These are phyloP conservation scores for Penstemon barbatus DNA, from an alignment of 257 asterid species.

Conservation along the genomic window DNA sequence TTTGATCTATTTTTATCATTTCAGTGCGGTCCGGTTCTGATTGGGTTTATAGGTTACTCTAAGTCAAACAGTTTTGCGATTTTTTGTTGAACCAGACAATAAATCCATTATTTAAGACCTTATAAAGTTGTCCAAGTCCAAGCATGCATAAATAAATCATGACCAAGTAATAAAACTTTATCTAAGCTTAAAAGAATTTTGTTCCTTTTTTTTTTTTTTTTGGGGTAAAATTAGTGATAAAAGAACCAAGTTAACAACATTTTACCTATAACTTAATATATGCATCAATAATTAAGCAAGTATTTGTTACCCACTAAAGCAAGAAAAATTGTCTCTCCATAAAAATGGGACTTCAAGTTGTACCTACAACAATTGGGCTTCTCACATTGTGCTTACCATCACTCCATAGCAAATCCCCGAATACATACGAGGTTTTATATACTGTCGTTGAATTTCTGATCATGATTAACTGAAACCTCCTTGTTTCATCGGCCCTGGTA, in stretches of 20 bases:
- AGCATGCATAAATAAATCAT: too few relatives aligned
- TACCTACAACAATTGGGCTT: conserved; percentile 22
- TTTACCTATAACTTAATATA: not conserved
- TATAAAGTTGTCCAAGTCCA: too few relatives aligned
- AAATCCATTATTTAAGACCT: too few relatives aligned
- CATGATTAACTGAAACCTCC: conserved; percentile 27
- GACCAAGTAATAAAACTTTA: too few relatives aligned
- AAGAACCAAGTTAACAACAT: not conserved
- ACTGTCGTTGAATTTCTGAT: not conserved
- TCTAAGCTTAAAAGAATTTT: too few relatives aligned
- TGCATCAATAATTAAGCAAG: not conserved
- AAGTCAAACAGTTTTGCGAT: too few relatives aligned
- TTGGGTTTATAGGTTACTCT: too few relatives aligned
- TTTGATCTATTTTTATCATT: too few relatives aligned
- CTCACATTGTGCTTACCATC: conserved; percentile 32
- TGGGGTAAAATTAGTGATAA: too few relatives aligned
- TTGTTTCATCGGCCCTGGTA: conserved; percentile 26
- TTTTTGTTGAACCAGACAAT: too few relatives aligned
- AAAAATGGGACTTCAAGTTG: not conserved
- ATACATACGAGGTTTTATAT: not conserved
- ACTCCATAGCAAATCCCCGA: conserved; percentile 29
- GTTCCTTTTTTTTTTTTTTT: too few relatives aligned
- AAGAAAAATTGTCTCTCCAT: not conserved
- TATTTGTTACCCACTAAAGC: not conserved
- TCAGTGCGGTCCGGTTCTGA: too few relatives aligned